phyloP scores from a whole-genome alignment of 2,329 filamentous ascomycete species.

The Pseudohalonectria lignicola region DNA sequence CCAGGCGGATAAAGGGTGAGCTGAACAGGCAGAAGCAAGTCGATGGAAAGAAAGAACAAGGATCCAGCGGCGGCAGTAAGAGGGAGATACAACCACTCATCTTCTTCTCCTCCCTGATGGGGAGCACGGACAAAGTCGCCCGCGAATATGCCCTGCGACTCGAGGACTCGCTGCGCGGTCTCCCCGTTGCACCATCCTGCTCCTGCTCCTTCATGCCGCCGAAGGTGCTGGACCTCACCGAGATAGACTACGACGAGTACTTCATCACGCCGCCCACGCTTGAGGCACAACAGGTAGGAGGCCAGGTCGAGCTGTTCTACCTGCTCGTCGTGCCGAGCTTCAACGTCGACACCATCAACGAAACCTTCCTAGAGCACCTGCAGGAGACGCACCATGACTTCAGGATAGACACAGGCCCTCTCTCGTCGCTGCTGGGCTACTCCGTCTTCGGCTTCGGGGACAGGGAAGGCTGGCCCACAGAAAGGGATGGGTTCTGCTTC shows the following conservation, averaged over 20 bases:
- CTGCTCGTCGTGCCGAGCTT: slow-evolving; percentile 80
- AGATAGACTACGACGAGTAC: slow-evolving; percentile 87
- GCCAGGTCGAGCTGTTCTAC: slow-evolving; percentile 59
- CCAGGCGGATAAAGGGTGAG: slow-evolving; percentile 32
- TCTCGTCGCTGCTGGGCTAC: slow-evolving; percentile 70
- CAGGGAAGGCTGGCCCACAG: slow-evolving; percentile 81
- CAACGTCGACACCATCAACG: slow-evolving; percentile 87
- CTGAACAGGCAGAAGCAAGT: slow-evolving; percentile 18
- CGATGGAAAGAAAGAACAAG: slow-evolving; percentile 18
- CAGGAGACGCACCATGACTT: slow-evolving; percentile 95
- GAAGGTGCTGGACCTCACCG: slow-evolving; percentile 64
- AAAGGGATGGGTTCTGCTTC: slow-evolving; percentile 84
- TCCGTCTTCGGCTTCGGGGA: slow-evolving; percentile 93
- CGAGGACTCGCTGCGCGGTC: slow-evolving; percentile 35
- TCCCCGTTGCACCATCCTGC: slow-evolving; percentile 26
- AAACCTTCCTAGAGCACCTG: slow-evolving; percentile 77
- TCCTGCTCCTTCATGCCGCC: slow-evolving; percentile 39
- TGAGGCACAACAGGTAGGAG: slow-evolving; percentile 13
- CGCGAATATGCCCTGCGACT: slow-evolving; percentile 49
- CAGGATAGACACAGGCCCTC: slow-evolving; percentile 79
- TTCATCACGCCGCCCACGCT: slow-evolving; percentile 68
- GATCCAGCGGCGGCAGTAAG: slow-evolving; percentile 11
- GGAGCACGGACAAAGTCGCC: slow-evolving; percentile 66
- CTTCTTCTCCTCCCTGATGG: slow-evolving; percentile 86
- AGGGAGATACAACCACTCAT: slow-evolving; percentile 61